Evolutionary conservation across 176 grass and related monocot species (phyloP).

Genomic region (Panicum miliaceum): DNA sequence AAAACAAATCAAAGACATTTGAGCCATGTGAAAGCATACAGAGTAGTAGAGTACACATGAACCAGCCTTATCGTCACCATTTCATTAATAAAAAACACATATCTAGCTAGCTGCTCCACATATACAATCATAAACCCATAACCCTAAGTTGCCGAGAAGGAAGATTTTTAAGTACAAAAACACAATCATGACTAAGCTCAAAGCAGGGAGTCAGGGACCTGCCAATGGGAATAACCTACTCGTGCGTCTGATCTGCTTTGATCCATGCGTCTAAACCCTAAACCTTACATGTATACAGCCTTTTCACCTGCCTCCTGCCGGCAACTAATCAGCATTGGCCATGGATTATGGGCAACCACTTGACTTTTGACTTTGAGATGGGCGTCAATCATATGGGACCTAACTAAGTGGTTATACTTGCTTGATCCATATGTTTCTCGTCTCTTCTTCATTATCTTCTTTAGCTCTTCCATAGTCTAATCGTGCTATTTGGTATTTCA

Average conservation of each 20-base stretch:
- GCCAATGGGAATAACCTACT: neutral
- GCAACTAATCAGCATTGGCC: constrained; percentile 8
- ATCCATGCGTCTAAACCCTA: constrained; percentile 22
- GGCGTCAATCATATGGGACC: neutral
- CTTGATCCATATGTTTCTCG: neutral
- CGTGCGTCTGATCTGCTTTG: neutral
- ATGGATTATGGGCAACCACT: constrained; percentile 30
- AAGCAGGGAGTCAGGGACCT: neutral
- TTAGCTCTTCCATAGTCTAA: neutral
- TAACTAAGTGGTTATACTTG: neutral
- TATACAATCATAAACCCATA: neutral
- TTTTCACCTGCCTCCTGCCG: constrained; percentile 22
- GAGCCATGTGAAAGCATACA: neutral
- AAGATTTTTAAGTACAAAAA: neutral
- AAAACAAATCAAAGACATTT: neutral
- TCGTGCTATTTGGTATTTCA: too few species aligned
- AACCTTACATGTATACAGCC: too few species aligned
- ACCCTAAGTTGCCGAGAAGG: neutral
- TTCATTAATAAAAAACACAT: neutral
- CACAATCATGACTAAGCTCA: neutral
- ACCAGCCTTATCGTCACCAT: neutral
- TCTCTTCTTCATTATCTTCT: neutral
- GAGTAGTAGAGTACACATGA: too few species aligned
- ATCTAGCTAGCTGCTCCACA: neutral
- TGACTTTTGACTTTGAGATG: constrained; percentile 17